Evolutionary conservation across 805 yeast species (phyloP).

Genomic region (Metschnikowia orientalis): DNA sequence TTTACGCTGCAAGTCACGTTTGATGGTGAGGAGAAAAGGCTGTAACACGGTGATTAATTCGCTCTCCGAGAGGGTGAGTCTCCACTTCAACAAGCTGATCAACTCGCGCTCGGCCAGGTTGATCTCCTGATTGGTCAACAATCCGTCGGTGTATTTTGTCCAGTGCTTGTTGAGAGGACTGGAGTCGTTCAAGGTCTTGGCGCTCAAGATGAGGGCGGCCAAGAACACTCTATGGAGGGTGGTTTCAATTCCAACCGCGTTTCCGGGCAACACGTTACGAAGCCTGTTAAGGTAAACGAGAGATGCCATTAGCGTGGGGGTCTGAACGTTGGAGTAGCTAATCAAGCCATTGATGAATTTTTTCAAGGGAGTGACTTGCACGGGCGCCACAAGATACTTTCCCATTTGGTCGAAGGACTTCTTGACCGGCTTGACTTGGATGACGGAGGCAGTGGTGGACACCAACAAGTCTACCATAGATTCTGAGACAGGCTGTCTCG

Average conservation of each 20-base stretch:
- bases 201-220: slow-evolving; percentile 86
- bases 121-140: slow-evolving; percentile 70
- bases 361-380: slow-evolving; percentile 33
- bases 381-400: slow-evolving; percentile 22
- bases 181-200: slow-evolving; percentile 88
- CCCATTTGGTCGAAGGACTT: slow-evolving; percentile 14
- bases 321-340: slow-evolving; percentile 82
- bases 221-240: slow-evolving; percentile 90
- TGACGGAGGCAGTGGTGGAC: slow-evolving; percentile 54
- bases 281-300: slow-evolving; percentile 77
- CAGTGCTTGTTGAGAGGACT: slow-evolving; percentile 95
- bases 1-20: slow-evolving; percentile 22
- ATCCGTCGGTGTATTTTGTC: slow-evolving; percentile 88
- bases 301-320: slow-evolving; percentile 92
- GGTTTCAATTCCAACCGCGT: slow-evolving; percentile 87
- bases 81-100: slow-evolving; percentile 80
- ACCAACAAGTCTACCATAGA: slow-evolving; percentile 59
- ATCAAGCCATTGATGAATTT: slow-evolving; percentile 79
- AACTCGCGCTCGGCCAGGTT: slow-evolving; percentile 90
- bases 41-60: slow-evolving; percentile 69
- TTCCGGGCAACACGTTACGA: slow-evolving; percentile 73
- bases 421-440: slow-evolving; percentile 36
- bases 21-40: slow-evolving; percentile 74
- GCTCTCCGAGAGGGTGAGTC: slow-evolving; percentile 60
- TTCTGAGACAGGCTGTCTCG: slow-evolving; percentile 50